Evolutionary conservation across 2,329 filamentous ascomycete genomes (phyloP).

Genomic region (Fusarium virguliforme): DNA sequence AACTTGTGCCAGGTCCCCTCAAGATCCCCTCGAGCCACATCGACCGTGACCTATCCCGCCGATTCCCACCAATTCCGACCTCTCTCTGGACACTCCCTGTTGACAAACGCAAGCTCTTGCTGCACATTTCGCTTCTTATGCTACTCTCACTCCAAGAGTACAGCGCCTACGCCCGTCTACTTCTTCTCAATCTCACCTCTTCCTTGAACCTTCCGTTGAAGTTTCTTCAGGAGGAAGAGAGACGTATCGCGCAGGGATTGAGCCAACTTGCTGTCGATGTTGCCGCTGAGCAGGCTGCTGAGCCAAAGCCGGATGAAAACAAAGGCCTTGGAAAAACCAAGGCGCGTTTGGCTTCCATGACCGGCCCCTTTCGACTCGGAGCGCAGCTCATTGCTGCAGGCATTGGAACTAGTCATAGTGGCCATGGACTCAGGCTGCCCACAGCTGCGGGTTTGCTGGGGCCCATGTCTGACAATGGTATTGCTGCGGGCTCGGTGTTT

Average conservation of each 20-base stretch:
- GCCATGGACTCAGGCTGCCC: conserved; percentile 80
- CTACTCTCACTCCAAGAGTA: conserved; percentile 85
- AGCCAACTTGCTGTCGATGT: conserved; percentile 78
- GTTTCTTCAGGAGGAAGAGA: conserved; percentile 79
- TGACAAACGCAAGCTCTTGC: conserved; percentile 76
- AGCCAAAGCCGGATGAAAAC: conserved; percentile 70
- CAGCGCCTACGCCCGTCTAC: conserved; percentile 78
- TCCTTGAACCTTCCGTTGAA: conserved; percentile 79
- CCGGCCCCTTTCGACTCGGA: conserved; percentile 76
- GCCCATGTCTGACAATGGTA: conserved; percentile 82
- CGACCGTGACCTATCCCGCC: conserved; percentile 64
- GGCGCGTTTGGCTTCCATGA: conserved; percentile 66
- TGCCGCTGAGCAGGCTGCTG: conserved; percentile 51
- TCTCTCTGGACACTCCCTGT: conserved; percentile 72
- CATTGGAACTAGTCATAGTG: conserved; percentile 84
- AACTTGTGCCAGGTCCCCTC: conserved; percentile 54
- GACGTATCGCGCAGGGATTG: conserved; percentile 81
- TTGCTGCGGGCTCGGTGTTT: conserved; percentile 88
- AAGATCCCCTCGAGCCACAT: conserved; percentile 61
- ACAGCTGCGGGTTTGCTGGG: conserved; percentile 86
- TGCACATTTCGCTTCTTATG: conserved; percentile 81
- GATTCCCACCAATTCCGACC: conserved; percentile 74
- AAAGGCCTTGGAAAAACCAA: conserved; percentile 80
- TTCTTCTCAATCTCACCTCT: conserved; percentile 79
- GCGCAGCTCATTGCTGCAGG: conserved; percentile 84